Conservation (phyloP, 306 rosid species). For the Citrullus colocynthis region DNA sequence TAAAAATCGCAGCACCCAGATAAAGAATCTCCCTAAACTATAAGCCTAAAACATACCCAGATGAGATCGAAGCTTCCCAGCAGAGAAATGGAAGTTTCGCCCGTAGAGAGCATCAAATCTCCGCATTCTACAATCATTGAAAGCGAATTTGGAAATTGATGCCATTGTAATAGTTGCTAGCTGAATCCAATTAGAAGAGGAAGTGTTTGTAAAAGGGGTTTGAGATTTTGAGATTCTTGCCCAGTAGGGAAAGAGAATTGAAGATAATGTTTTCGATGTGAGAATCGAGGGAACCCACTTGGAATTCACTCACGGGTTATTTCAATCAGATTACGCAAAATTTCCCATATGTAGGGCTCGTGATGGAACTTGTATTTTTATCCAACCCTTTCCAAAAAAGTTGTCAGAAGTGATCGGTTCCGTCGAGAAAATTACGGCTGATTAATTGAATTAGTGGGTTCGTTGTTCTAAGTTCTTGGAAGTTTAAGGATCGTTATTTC, state of each 20-base stretch:
- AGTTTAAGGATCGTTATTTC: no score
- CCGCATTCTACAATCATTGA: slow-evolving; percentile 28
- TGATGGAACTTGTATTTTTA: no score
- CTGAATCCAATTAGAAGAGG: not conserved
- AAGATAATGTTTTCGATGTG: slow-evolving; percentile 15
- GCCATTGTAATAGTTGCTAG: slow-evolving; percentile 28
- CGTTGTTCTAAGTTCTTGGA: no score
- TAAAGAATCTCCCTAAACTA: not conserved
- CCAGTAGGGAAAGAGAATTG: not conserved
- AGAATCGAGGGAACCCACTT: slow-evolving; percentile 17
- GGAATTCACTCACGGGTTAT: no score
- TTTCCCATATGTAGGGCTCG: no score
- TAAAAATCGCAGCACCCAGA: not conserved
- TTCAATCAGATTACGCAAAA: not conserved
- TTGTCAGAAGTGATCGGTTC: not conserved
- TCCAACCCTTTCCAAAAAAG: not conserved
- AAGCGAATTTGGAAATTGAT: slow-evolving; percentile 37
- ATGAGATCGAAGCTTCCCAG: slow-evolving; percentile 23
- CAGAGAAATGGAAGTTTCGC: slow-evolving; percentile 13
- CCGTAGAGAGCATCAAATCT: slow-evolving; percentile 17
- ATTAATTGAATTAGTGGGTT: no score
- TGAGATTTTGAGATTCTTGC: not conserved
- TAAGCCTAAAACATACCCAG: slow-evolving; percentile 31
- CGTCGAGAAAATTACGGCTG: no score
- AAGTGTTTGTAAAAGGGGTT: not conserved